Evolutionary conservation across 2,329 filamentous ascomycete genomes (phyloP).

Genomic region (Claviceps fusiformis): DNA sequence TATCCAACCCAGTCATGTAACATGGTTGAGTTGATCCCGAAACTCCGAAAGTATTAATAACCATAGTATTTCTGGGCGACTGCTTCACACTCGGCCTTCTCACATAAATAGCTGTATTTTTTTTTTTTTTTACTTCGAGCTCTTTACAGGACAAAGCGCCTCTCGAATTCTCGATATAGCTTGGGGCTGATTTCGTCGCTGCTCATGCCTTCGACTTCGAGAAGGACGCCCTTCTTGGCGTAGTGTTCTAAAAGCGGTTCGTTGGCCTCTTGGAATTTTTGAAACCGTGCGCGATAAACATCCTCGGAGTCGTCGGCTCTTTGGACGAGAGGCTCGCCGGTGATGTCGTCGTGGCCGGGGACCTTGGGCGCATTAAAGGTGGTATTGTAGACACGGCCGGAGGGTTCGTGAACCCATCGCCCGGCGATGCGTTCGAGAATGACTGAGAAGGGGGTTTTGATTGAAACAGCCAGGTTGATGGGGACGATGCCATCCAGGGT

Average conservation of each 20-base stretch:
- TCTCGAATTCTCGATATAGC: conserved; percentile 70
- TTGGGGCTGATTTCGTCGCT: conserved; percentile 95
- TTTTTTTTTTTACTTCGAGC: no score
- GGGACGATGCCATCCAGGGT: conserved; percentile 71
- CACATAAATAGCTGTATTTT: neutral
- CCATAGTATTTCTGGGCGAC: neutral
- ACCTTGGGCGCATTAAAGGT: conserved; percentile 79
- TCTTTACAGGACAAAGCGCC: conserved; percentile 41
- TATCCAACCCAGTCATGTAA: neutral
- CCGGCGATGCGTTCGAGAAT: conserved; percentile 83
- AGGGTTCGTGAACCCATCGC: conserved; percentile 85
- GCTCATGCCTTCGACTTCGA: conserved; percentile 75
- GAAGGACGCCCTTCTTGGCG: conserved; percentile 66
- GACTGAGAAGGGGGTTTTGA: conserved; percentile 73
- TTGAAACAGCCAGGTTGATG: conserved; percentile 86
- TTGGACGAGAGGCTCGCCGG: conserved; percentile 72
- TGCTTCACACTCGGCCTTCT: neutral
- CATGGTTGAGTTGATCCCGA: neutral
- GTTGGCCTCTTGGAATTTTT: conserved; percentile 79
- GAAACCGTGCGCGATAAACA: conserved; percentile 67
- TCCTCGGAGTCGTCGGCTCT: conserved; percentile 76
- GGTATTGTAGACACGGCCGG: conserved; percentile 89
- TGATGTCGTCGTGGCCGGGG: conserved; percentile 73
- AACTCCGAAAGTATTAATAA: neutral
- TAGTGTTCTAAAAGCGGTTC: conserved; percentile 81